A percentile compares a stretch with the other conserved stretches of the same genome.
These are phyloP conservation scores for Thermothielavioides terrestris DNA, from an alignment of 495 filamentous ascomycete species.

Conservation along the genomic window DNA sequence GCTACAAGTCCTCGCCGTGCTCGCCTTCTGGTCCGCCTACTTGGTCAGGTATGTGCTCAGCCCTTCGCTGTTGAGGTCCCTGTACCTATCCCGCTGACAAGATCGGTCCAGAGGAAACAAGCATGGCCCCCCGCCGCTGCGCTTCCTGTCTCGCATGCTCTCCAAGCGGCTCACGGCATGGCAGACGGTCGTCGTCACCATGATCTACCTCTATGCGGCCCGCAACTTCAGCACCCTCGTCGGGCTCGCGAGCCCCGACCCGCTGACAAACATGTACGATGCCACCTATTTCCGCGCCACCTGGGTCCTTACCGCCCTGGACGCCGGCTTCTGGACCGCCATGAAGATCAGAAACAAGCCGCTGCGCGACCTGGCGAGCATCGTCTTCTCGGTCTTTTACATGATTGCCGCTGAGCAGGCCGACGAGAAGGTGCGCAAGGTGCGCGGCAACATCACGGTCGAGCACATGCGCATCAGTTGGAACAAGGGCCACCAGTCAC, in stretches of 20 bases:
- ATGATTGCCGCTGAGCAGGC: slow-evolving; percentile 86
- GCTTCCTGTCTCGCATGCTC: slow-evolving; percentile 61
- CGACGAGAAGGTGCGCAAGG: slow-evolving; percentile 93
- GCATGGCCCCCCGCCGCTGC: slow-evolving; percentile 75
- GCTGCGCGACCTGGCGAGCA: slow-evolving; percentile 69
- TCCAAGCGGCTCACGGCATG: slow-evolving; percentile 63
- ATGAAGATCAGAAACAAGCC: slow-evolving; percentile 82
- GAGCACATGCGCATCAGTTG: slow-evolving; percentile 90
- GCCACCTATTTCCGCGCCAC: slow-evolving; percentile 95
- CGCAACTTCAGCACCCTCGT: slow-evolving; percentile 91
- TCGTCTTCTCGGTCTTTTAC: slow-evolving; percentile 83
- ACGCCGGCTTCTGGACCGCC: slow-evolving; percentile 96
- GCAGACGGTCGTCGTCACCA: slow-evolving; percentile 80
- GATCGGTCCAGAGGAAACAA: slow-evolving; percentile 57
- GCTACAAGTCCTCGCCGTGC: slow-evolving; percentile 82
- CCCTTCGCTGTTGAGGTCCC: neutral
- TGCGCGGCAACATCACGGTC: slow-evolving; percentile 74
- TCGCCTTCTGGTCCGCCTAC: slow-evolving; percentile 86
- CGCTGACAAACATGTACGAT: slow-evolving; percentile 87
- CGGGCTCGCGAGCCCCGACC: slow-evolving; percentile 85
- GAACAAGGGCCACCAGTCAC: slow-evolving; percentile 77
- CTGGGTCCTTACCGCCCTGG: slow-evolving; percentile 90
- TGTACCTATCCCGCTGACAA: neutral
- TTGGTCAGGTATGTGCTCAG: slow-evolving; percentile 54
- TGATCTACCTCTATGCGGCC: slow-evolving; percentile 83